A percentile compares a stretch with the other conserved stretches of the same genome.
phyloP scores from a whole-genome alignment of 257 asterid species.

The Solanum chiquidenum region DNA sequence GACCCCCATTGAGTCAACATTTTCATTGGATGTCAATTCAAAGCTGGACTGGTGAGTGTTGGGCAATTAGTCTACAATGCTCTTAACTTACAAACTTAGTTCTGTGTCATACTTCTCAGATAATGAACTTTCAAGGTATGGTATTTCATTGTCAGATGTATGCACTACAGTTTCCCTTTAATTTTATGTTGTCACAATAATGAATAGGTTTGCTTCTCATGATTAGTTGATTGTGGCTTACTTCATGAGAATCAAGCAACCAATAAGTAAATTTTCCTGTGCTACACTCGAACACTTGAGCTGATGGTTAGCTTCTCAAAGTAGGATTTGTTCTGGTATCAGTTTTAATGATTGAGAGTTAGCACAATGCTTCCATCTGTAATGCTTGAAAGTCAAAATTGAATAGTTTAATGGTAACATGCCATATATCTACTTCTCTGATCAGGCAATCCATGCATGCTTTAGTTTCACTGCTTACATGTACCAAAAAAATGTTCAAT shows the following conservation, averaged over 20 bases:
- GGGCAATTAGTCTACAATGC: background rate
- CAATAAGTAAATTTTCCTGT: background rate
- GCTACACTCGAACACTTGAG: background rate
- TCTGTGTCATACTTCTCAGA: background rate
- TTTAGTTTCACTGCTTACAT: background rate
- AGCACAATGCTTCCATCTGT: background rate
- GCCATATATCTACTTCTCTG: background rate
- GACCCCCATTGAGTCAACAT: constrained; percentile 98
- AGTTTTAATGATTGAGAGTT: background rate
- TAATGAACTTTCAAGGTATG: background rate
- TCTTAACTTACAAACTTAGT: background rate
- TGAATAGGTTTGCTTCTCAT: background rate
- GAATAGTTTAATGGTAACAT: background rate
- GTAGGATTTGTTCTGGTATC: background rate
- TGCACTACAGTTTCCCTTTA: background rate
- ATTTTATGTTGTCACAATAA: background rate
- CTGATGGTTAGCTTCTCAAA: background rate
- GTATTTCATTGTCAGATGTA: background rate
- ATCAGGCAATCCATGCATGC: background rate
- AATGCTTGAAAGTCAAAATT: background rate
- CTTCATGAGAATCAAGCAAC: background rate
- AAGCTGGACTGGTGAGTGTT: constrained; percentile 81
- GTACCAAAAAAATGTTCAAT: background rate
- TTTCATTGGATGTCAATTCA: constrained; percentile 90
- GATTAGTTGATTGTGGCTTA: background rate